Evolutionary conservation across 768 basidiomycete species (phyloP).

Genomic region (Pulveroboletus sp.): DNA sequence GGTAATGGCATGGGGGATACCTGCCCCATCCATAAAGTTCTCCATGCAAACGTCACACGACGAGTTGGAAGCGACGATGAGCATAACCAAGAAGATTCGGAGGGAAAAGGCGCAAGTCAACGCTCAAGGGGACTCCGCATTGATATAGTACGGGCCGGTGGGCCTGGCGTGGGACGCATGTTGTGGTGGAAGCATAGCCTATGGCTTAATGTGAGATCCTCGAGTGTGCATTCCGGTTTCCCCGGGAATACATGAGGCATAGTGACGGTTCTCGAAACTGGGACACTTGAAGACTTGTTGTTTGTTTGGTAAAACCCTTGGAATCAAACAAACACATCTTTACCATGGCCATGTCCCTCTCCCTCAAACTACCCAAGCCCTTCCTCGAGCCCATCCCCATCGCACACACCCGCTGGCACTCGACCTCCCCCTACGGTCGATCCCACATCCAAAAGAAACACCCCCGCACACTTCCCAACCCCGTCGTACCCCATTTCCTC

Average conservation of each 20-base stretch:
- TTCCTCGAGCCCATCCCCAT: slow-evolving; percentile 4
- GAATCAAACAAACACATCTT: slow-evolving; percentile 13
- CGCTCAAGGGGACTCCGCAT: too few relatives aligned
- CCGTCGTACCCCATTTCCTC: slow-evolving; percentile 82
- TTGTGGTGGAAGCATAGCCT: background rate
- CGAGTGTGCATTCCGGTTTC: too few relatives aligned
- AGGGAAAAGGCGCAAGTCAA: too few relatives aligned
- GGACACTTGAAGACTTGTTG: too few relatives aligned
- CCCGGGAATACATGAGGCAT: too few relatives aligned
- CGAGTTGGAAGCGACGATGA: slow-evolving; percentile 9
- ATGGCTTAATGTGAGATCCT: background rate
- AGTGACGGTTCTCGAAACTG: too few relatives aligned
- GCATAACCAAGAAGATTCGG: slow-evolving; percentile 9
- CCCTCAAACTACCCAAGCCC: slow-evolving; percentile 8
- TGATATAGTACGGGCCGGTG: too few relatives aligned
- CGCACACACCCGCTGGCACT: slow-evolving; percentile 43
- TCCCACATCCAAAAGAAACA: slow-evolving; percentile 81
- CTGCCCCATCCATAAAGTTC: background rate
- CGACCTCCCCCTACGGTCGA: slow-evolving; percentile 78
- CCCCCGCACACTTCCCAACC: slow-evolving; percentile 68
- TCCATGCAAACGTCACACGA: slow-evolving; percentile 15
- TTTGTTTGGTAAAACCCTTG: slow-evolving; percentile 23
- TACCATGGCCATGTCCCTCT: slow-evolving; percentile 11
- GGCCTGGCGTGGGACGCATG: slow-evolving; percentile 1
- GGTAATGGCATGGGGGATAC: slow-evolving; percentile 2